Conservation (phyloP, 176 grass and related monocot species). For the Cenchrus americanus region DNA sequence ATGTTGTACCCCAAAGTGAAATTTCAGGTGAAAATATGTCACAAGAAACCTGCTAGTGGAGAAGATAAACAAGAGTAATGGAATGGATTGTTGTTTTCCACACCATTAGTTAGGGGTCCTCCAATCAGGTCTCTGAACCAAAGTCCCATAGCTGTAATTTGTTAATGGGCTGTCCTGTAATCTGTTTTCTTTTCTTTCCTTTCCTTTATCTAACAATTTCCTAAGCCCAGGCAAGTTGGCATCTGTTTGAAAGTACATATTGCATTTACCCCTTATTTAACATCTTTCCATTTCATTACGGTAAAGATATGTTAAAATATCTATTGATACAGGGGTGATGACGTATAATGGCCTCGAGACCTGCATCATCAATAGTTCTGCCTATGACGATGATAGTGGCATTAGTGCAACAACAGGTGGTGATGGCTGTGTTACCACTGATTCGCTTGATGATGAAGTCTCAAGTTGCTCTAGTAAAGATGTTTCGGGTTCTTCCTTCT, state of each 20-base stretch:
- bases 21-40: neutral
- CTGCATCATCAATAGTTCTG: constrained; percentile 74
- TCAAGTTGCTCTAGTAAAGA: constrained; percentile 97
- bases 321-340: constrained; percentile 60
- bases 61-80: neutral
- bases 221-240: neutral
- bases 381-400: constrained; percentile 83
- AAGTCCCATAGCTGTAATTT: neutral
- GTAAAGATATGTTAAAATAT: neutral
- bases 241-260: neutral
- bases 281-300: neutral
- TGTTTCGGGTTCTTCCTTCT: constrained; percentile 65
- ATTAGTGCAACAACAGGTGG: constrained; percentile 58
- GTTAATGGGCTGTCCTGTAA: neutral
- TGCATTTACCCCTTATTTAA: neutral
- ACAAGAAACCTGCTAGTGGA: too few relatives aligned
- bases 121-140: neutral
- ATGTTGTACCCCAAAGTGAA: neutral
- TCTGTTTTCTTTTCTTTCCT: neutral
- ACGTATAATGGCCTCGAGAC: constrained; percentile 88
- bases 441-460: constrained; percentile 84
- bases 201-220: neutral
- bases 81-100: neutral
- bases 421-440: constrained; percentile 63
- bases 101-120: neutral